phyloP scores from a whole-genome alignment of 1,284 basidiomycete species.

The Microbotryum scabiosae region DNA sequence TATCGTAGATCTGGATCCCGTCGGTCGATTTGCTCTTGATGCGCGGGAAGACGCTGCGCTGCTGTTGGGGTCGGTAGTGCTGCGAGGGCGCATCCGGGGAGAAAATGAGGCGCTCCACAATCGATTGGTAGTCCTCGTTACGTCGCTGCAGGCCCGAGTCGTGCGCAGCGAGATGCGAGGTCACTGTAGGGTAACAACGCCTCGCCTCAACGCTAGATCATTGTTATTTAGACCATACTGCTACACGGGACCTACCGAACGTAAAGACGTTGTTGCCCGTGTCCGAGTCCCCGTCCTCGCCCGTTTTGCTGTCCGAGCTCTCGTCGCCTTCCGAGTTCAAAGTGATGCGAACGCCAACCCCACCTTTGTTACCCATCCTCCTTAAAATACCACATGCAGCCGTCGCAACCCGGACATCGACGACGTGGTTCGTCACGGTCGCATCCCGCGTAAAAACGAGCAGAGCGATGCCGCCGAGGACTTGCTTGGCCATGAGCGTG shows the following conservation, averaged over 20 bases:
- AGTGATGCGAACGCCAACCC: conserved; percentile 77
- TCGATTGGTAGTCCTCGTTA: conserved; percentile 66
- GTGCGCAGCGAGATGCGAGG: conserved; percentile 81
- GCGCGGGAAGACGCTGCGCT: conserved; percentile 18
- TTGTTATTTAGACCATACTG: no score
- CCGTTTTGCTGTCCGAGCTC: conserved; percentile 44
- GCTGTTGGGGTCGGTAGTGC: conserved; percentile 45
- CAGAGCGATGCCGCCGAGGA: conserved; percentile 69
- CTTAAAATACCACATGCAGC: conserved; percentile 38
- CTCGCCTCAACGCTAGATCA: no score
- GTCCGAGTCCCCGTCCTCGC: conserved; percentile 32
- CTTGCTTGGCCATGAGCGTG: conserved; percentile 60
- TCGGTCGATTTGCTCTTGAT: conserved; percentile 40
- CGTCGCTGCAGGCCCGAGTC: conserved; percentile 61
- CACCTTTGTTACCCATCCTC: conserved; percentile 89
- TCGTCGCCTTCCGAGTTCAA: conserved; percentile 43
- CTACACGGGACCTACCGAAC: conserved; percentile 44
- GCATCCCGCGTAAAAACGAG: conserved; percentile 70
- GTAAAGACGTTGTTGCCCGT: conserved; percentile 45
- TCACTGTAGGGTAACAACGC: conserved; percentile 45
- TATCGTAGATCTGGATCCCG: conserved; percentile 59
- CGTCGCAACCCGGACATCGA: conserved; percentile 47
- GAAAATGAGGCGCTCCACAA: conserved; percentile 76
- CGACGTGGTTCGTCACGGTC: conserved; percentile 50
- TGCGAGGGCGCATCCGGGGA: conserved; percentile 22